Evolutionary conservation across 192 early-diverging fungal genomes (phyloP).

Genomic region (Rhizophagus clarus): DNA sequence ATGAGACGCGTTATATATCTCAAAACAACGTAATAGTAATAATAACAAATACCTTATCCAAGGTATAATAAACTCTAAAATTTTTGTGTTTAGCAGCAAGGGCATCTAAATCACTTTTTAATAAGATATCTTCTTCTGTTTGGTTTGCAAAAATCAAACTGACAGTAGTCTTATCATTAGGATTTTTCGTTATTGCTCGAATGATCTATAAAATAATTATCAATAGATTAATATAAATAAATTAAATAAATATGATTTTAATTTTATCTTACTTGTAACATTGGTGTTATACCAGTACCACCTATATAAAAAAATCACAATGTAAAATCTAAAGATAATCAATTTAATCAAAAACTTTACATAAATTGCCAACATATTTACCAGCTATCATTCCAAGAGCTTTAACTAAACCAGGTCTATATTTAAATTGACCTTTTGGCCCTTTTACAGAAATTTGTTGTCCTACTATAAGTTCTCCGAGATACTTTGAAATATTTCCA

Average conservation of each 20-base stretch:
- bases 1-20: background rate
- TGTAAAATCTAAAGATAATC: background rate
- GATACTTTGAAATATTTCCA: slow-evolving; percentile 78
- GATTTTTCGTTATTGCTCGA: slow-evolving; percentile 81
- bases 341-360: background rate
- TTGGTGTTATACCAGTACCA: slow-evolving; percentile 95
- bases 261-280: slow-evolving; percentile 66
- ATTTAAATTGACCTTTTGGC: slow-evolving; percentile 89
- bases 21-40: background rate
- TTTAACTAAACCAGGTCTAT: slow-evolving; percentile 78
- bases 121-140: slow-evolving; percentile 83
- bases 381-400: slow-evolving; percentile 92
- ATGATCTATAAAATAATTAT: slow-evolving; percentile 62
- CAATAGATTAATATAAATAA: background rate
- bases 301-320: background rate
- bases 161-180: slow-evolving; percentile 83
- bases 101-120: slow-evolving; percentile 80
- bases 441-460: slow-evolving; percentile 79
- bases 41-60: slow-evolving; percentile 60
- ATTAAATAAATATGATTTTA: no score
- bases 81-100: slow-evolving; percentile 73
- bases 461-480: slow-evolving; percentile 70
- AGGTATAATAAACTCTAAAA: slow-evolving; percentile 79
- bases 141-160: slow-evolving; percentile 94
- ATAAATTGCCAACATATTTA: background rate